phyloP scores from a whole-genome alignment of 2,329 filamentous ascomycete genomes.

The Huntiella bhutanensis region DNA sequence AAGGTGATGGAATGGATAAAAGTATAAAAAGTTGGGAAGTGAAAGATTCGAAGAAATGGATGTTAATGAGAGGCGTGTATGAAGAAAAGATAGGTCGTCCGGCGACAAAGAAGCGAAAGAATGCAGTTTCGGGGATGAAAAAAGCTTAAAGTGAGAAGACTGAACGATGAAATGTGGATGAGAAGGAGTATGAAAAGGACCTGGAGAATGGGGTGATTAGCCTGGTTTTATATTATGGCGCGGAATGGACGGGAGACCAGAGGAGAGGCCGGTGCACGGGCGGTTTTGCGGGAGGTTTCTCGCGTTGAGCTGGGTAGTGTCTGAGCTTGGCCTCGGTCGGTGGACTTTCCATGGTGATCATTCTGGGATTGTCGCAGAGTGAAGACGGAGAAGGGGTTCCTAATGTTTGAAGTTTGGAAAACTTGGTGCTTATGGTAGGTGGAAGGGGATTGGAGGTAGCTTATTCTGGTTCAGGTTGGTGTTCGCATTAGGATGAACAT shows the following conservation, averaged over 20 bases:
- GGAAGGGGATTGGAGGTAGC: neutral
- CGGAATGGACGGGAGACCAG: too few species aligned
- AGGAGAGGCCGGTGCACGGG: too few species aligned
- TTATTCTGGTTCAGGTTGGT: too few species aligned
- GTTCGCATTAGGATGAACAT: too few species aligned
- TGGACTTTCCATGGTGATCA: too few species aligned
- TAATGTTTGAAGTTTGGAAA: neutral
- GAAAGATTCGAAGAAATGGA: neutral
- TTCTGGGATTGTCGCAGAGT: too few species aligned
- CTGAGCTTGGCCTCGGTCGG: too few species aligned
- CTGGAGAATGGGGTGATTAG: too few species aligned
- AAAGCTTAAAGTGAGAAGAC: constrained; percentile 9
- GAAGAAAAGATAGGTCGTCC: constrained; percentile 11
- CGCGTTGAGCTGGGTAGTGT: too few species aligned
- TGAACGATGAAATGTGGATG: neutral
- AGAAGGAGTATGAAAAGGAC: neutral
- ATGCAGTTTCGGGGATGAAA: neutral
- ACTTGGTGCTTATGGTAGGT: neutral
- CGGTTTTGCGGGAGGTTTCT: too few species aligned
- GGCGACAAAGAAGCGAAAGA: constrained; percentile 10
- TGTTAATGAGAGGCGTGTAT: neutral
- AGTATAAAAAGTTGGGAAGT: neutral
- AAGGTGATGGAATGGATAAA: constrained; percentile 2
- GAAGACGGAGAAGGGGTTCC: too few species aligned
- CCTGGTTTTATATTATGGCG: too few species aligned